phyloP scores from a whole-genome alignment of 768 basidiomycete genomes.

The Boletus huronensis region DNA sequence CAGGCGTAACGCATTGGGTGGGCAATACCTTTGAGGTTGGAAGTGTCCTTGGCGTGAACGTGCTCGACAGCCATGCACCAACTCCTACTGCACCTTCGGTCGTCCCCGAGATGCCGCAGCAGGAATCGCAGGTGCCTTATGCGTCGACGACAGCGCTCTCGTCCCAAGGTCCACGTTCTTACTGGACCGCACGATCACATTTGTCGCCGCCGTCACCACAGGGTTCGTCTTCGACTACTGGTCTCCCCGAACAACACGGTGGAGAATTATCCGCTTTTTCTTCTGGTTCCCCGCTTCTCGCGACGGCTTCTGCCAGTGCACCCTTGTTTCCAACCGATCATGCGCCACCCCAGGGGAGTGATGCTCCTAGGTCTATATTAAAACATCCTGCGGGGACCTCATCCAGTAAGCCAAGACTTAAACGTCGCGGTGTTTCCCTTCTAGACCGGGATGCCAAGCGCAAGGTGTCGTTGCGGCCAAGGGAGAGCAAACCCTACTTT shows the following conservation, averaged over 20 bases:
- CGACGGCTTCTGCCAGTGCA: constrained; percentile 3
- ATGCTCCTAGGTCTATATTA: constrained; percentile 23
- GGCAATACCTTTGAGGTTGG: constrained; percentile 79
- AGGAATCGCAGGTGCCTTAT: constrained; percentile 2
- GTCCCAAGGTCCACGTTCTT: constrained; percentile 21
- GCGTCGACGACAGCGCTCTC: constrained; percentile 22
- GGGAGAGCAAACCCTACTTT: constrained; percentile 24
- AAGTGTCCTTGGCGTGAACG: constrained; percentile 65
- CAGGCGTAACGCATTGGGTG: constrained; percentile 48
- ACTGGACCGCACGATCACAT: constrained; percentile 20
- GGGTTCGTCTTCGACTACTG: constrained; percentile 12
- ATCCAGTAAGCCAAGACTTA: constrained; percentile 3
- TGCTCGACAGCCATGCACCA: constrained; percentile 37
- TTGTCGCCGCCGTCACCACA: constrained; percentile 11
- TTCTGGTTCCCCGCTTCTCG: constrained; percentile 25
- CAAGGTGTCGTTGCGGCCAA: constrained; percentile 7
- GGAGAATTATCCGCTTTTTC: constrained; percentile 17
- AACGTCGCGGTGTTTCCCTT: constrained; percentile 13
- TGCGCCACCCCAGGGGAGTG: constrained; percentile 3
- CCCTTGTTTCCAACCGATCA: constrained; percentile 9
- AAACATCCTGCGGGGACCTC: constrained; percentile 15
- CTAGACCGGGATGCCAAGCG: constrained; percentile 11
- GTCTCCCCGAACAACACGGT: constrained; percentile 13
- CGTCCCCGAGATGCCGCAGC: constrained; percentile 2
- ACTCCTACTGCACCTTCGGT: not conserved